phyloP scores from a whole-genome alignment of 768 basidiomycete species.

The Lactarius hatsudake region DNA sequence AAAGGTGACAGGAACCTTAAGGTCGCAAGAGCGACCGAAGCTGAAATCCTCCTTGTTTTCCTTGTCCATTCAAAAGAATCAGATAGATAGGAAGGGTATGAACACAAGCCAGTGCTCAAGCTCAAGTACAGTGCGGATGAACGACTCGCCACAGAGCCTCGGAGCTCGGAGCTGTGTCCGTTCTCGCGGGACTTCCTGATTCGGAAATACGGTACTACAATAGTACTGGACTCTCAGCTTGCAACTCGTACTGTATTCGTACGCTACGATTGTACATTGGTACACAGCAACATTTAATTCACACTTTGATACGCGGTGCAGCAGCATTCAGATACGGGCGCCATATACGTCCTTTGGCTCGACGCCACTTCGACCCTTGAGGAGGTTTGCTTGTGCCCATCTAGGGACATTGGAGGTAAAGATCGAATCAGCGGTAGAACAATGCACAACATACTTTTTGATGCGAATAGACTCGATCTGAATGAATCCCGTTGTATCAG shows the following conservation, averaged over 20 bases:
- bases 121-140: too few species aligned
- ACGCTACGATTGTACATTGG: background rate
- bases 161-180: too few species aligned
- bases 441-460: conserved; percentile 70
- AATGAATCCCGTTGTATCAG: conserved; percentile 94
- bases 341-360: conserved; percentile 78
- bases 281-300: background rate
- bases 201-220: background rate
- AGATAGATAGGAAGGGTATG: background rate
- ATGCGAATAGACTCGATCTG: conserved; percentile 97
- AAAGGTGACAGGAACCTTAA: conserved; percentile 84
- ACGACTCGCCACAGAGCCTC: too few species aligned
- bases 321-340: conserved; percentile 41
- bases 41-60: conserved; percentile 84
- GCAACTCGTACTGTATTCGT: background rate
- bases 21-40: conserved; percentile 86
- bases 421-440: conserved; percentile 14
- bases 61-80: conserved; percentile 45
- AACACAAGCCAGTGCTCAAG: too few species aligned
- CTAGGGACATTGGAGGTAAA: conserved; percentile 37
- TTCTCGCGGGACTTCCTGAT: background rate
- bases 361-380: conserved; percentile 81
- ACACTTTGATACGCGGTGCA: background rate
- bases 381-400: conserved; percentile 85
- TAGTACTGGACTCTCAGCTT: too few species aligned